Percentiles rank a stretch among this genome's conserved stretches.
Conservation (phyloP, 495 filamentous ascomycete species). For the Parmelia sp. region DNA sequence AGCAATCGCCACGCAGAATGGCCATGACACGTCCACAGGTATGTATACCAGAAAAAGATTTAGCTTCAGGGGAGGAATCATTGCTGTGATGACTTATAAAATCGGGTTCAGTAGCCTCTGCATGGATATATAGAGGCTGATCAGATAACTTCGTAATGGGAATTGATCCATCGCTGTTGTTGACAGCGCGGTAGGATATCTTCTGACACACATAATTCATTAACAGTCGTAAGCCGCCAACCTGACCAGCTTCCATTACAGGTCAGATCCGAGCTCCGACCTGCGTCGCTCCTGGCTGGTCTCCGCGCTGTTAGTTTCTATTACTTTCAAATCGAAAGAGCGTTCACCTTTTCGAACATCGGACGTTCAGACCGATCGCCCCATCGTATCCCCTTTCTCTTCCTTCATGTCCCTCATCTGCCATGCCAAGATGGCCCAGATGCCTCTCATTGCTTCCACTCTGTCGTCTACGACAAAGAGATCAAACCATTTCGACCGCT, state of each 20-base stretch:
- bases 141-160: not conserved
- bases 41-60: too few species aligned
- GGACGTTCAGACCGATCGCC: not conserved
- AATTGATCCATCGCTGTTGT: not conserved
- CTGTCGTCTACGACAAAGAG: conserved; percentile 63
- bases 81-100: too few species aligned
- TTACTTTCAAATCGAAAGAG: not conserved
- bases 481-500: conserved; percentile 73
- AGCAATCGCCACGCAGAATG: not conserved
- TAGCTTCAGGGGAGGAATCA: too few species aligned
- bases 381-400: conserved; percentile 17
- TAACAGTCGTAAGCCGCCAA: not conserved
- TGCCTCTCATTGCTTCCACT: conserved; percentile 58
- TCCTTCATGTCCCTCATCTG: conserved; percentile 49
- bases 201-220: not conserved
- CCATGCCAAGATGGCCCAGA: conserved; percentile 73
- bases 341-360: not conserved
- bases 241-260: not conserved
- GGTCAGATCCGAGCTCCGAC: not conserved
- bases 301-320: not conserved
- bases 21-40: too few species aligned
- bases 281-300: not conserved
- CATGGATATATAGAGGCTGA: not conserved
- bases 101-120: too few species aligned
- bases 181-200: not conserved